Evolutionary conservation across 1,284 basidiomycete species (phyloP).

Genomic region (Farysia itapuensis): DNA sequence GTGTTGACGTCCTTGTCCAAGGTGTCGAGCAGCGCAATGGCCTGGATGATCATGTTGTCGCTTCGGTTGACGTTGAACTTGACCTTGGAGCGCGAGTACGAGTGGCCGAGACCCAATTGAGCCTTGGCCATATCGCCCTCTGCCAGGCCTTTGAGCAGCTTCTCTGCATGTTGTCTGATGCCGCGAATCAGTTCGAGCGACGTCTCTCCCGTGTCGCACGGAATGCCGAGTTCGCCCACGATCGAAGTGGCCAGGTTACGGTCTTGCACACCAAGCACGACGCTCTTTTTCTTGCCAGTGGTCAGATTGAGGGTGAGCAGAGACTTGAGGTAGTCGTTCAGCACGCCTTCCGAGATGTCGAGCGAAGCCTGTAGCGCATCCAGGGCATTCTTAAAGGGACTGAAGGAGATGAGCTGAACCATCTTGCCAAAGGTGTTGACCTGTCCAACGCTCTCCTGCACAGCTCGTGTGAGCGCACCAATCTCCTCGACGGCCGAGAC

Average conservation of each 20-base stretch:
- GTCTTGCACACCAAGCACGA: constrained; percentile 84
- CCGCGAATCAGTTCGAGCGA: constrained; percentile 89
- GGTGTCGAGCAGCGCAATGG: constrained; percentile 95
- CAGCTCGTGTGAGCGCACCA: constrained; percentile 76
- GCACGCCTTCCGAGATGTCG: constrained; percentile 90
- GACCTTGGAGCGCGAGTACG: constrained; percentile 95
- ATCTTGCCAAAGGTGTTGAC: constrained; percentile 90
- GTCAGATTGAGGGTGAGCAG: constrained; percentile 86
- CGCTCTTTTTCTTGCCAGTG: constrained; percentile 73
- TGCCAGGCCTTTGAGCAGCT: constrained; percentile 82
- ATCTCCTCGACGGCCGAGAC: constrained; percentile 87
- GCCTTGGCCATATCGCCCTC: constrained; percentile 86
- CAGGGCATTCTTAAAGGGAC: constrained; percentile 91
- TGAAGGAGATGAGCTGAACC: constrained; percentile 87
- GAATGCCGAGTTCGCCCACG: constrained; percentile 74
- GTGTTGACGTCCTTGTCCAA: constrained; percentile 99
- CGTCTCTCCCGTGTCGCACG: constrained; percentile 84
- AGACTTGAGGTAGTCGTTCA: constrained; percentile 83
- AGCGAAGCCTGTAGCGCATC: constrained; percentile 96
- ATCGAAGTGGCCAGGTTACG: constrained; percentile 77
- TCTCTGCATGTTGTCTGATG: constrained; percentile 86
- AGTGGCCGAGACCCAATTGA: constrained; percentile 88
- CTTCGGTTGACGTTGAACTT: constrained; percentile 96
- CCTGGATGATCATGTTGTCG: constrained; percentile 99
- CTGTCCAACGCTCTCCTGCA: constrained; percentile 73